Conservation (phyloP, 116 monocot genomes). For the Iris pallida region DNA sequence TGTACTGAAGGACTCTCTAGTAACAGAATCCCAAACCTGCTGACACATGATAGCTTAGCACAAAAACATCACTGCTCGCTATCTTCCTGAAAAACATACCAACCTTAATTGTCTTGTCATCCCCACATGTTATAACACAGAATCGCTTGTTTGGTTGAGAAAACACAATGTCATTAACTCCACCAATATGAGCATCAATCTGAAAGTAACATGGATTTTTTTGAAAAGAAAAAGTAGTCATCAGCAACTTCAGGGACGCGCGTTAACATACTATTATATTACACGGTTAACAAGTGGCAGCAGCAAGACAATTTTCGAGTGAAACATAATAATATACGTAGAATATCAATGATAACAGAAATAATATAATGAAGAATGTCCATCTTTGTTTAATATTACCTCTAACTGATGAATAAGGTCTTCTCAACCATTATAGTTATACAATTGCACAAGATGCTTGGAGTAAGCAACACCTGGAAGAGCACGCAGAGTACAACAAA, state of each 20-base stretch:
- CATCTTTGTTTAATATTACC: constrained; percentile 23
- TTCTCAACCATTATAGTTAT: constrained; percentile 54
- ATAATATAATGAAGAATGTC: too few relatives aligned
- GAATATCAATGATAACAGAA: too few relatives aligned
- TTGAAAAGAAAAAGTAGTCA: not conserved
- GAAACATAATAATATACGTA: not conserved
- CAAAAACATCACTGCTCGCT: constrained; percentile 7
- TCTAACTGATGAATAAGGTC: constrained; percentile 64
- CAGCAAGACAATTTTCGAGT: not conserved
- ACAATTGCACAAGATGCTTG: constrained; percentile 70
- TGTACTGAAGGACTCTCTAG: constrained; percentile 15
- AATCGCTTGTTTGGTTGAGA: constrained; percentile 57
- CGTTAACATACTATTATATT: not conserved
- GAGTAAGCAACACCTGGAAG: constrained; percentile 82
- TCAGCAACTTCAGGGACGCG: not conserved
- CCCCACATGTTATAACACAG: constrained; percentile 83
- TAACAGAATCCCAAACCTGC: constrained; percentile 68
- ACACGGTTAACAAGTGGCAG: not conserved
- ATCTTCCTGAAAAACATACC: constrained; percentile 1
- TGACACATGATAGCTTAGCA: constrained; percentile 2
- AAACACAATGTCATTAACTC: constrained; percentile 90
- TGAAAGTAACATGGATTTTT: constrained; percentile 13
- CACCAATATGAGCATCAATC: constrained; percentile 85
- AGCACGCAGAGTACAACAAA: not conserved
- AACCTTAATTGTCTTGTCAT: constrained; percentile 85